phyloP scores from a whole-genome alignment of 306 rosid genomes.

The Corylus americana region DNA sequence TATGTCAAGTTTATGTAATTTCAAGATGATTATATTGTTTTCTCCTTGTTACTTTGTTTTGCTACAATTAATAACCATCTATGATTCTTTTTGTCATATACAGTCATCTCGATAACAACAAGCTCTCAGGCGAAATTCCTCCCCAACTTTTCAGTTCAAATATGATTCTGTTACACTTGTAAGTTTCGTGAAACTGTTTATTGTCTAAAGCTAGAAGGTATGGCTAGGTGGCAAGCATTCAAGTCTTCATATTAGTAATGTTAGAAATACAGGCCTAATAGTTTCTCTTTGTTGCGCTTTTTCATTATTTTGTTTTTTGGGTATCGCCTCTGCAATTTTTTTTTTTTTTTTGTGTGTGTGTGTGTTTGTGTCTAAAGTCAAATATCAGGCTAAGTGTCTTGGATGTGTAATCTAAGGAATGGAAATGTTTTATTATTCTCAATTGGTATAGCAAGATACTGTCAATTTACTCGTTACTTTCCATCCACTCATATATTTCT shows the following conservation, averaged over 20 bases:
- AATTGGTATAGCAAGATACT: neutral
- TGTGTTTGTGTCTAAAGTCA: neutral
- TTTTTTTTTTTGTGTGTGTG: no score
- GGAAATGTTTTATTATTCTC: neutral
- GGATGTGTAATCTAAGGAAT: neutral
- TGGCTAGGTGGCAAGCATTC: neutral
- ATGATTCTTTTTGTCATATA: neutral
- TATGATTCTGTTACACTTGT: constrained; percentile 38
- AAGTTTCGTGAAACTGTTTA: constrained; percentile 14
- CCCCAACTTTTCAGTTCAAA: constrained; percentile 26
- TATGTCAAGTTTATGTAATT: constrained; percentile 18
- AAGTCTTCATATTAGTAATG: neutral
- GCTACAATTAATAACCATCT: neutral
- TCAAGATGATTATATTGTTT: no score
- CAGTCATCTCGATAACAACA: constrained; percentile 41
- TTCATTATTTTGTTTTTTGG: neutral
- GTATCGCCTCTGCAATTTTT: neutral
- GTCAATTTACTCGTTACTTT: neutral
- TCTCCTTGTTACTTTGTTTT: neutral
- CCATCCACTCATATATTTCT: neutral
- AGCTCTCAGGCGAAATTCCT: constrained; percentile 32
- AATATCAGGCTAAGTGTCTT: neutral
- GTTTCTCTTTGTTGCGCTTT: neutral
- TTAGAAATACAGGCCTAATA: neutral
- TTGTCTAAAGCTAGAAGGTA: neutral